Evolutionary conservation across 2,329 filamentous ascomycete species (phyloP), one percentile per base, ranked within the genome.

Genomic region (Trichoderma cornu-damae): DNA sequence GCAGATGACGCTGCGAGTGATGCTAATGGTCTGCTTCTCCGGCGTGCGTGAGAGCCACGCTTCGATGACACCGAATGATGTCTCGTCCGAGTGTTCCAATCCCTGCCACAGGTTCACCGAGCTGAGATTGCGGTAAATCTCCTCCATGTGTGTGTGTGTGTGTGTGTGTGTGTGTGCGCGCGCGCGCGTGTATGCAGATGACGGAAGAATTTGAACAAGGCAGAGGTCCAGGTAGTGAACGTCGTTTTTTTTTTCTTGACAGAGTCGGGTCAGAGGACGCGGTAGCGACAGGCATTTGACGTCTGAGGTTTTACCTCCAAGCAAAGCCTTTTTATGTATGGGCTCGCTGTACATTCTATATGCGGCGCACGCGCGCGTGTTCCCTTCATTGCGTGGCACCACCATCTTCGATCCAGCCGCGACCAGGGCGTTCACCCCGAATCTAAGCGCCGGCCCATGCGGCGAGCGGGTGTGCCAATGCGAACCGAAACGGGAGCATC

Each of bases 61-160:
- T 49, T 70, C 68, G 6, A 66, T 65, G 8, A 62, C 66, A 3
- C 67, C 61, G 35, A 70, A 67, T 1, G 61, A 59, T 6, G 57
- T 46, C 8, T 59, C 55, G 9, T 65, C 47, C 3, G 60, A 60
- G 4, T 59, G 62, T 2, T 51, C 38, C n/a, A 55, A 57, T 16
- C 61, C 60, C 3, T 58, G 59, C 48, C 64, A 63, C 1, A 65
- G 53, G 35, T 65, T 66, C 50, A 68, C 63, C 9, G 59, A 59
- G 44, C 64, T 61, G 43, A 70, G 65, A 44, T 68, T 70, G 6
- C 65, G 59, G 49, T 68, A 70, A 54, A 70, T 67, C 26, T 70
- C 68, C 24, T 70, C 68, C 68, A 70, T 70, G 20, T 26, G 32
- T 38, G n/a, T n/a, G n/a, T n/a, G n/a, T n/a, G n/a, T n/a, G n/a